Percentiles rank a stretch among this genome's conserved stretches.
phyloP scores from a whole-genome alignment of 257 asterid species.

The Marsdenia floribunda region DNA sequence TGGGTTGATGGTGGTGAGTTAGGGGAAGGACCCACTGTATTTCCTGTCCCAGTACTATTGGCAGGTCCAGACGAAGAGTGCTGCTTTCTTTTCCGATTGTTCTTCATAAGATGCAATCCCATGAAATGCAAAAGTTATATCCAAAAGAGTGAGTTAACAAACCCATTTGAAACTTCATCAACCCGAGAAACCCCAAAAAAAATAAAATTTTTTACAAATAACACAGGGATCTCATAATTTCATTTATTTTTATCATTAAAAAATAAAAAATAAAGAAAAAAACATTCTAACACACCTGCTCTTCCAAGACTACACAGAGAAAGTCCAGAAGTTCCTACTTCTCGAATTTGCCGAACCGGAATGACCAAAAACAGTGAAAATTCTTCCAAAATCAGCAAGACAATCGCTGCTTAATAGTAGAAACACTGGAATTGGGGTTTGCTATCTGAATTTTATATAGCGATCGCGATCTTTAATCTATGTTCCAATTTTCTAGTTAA shows the following conservation, averaged over 20 bases:
- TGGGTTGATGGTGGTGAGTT: slow-evolving; percentile 86
- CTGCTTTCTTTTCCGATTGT: slow-evolving; percentile 78
- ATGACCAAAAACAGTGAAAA: neutral
- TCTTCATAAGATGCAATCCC: slow-evolving; percentile 37
- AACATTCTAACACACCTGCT: slow-evolving; percentile 10
- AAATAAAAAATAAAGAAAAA: neutral
- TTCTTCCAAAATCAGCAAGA: slow-evolving; percentile 9
- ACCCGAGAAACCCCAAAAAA: slow-evolving; percentile 14
- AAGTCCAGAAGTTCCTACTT: slow-evolving; percentile 9
- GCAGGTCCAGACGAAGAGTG: slow-evolving; percentile 91
- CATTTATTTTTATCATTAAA: slow-evolving; percentile 5
- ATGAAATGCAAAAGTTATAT: neutral
- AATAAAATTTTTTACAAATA: slow-evolving; percentile 14
- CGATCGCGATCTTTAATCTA: slow-evolving; percentile 30
- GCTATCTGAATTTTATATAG: slow-evolving; percentile 12
- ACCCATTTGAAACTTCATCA: slow-evolving; percentile 26
- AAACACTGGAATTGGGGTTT: slow-evolving; percentile 1
- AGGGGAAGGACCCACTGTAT: slow-evolving; percentile 43
- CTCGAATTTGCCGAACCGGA: neutral
- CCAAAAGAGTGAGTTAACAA: neutral
- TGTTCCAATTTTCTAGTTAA: slow-evolving; percentile 7
- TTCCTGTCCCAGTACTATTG: slow-evolving; percentile 48
- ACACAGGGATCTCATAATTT: slow-evolving; percentile 18
- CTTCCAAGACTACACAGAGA: slow-evolving; percentile 4
- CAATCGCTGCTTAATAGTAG: neutral